phyloP scores from a whole-genome alignment of 2,329 filamentous ascomycete species.

The Fusarium setosum region DNA sequence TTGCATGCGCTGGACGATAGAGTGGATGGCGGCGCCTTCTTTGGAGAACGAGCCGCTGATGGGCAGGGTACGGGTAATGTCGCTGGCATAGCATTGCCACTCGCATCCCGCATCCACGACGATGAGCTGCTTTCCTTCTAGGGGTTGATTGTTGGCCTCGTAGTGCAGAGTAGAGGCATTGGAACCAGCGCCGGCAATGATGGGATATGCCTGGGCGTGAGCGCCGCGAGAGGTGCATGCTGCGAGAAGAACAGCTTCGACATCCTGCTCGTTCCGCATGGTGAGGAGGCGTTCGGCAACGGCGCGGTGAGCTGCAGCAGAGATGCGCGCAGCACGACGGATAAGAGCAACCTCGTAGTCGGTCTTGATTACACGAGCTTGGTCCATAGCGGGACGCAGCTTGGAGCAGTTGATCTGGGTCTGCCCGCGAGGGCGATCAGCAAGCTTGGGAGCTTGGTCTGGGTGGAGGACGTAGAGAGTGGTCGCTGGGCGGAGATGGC shows the following conservation, averaged over 20 bases:
- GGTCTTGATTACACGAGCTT: conserved; percentile 84
- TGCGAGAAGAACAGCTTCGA: conserved; percentile 82
- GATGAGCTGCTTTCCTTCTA: conserved; percentile 77
- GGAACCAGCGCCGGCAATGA: conserved; percentile 87
- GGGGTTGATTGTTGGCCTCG: conserved; percentile 78
- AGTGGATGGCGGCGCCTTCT: conserved; percentile 80
- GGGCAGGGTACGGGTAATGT: conserved; percentile 91
- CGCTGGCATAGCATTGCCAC: conserved; percentile 86
- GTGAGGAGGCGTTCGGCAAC: conserved; percentile 73
- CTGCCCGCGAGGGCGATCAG: conserved; percentile 51
- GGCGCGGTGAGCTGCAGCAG: conserved; percentile 78
- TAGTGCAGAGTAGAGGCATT: conserved; percentile 93
- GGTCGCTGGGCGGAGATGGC: conserved; percentile 54
- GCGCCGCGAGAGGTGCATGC: conserved; percentile 79
- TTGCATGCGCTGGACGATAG: conserved; percentile 86
- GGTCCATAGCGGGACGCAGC: conserved; percentile 80
- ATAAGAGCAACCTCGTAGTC: conserved; percentile 88
- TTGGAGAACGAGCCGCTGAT: conserved; percentile 74
- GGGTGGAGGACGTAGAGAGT: conserved; percentile 60
- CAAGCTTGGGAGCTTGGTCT: conserved; percentile 51
- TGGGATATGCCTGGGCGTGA: conserved; percentile 83
- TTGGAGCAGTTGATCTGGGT: conserved; percentile 59
- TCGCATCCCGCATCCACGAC: conserved; percentile 91
- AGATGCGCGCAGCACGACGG: conserved; percentile 83
- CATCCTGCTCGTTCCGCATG: conserved; percentile 82